These are phyloP conservation scores for Poronia punctata DNA, from an alignment of 495 filamentous ascomycete species.

Conservation along the genomic window DNA sequence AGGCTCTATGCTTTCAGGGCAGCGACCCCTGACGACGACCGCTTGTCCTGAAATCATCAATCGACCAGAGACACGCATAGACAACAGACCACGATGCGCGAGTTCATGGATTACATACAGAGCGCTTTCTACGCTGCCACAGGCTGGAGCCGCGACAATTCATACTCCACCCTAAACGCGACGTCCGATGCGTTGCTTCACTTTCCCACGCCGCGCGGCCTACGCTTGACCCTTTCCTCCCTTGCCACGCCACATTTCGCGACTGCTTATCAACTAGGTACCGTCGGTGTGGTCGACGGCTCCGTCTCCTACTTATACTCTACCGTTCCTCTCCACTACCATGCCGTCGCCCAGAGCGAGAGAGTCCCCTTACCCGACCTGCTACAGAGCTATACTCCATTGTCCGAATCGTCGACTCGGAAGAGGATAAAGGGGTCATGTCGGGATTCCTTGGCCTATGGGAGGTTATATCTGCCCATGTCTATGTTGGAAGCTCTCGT, in stretches of 20 bases:
- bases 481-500: slow-evolving; percentile 84
- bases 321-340: slow-evolving; percentile 58
- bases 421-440: slow-evolving; percentile 18
- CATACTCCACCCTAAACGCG: slow-evolving; percentile 78
- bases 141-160: slow-evolving; percentile 88
- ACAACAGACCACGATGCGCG: slow-evolving; percentile 57
- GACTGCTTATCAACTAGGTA: slow-evolving; percentile 81
- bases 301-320: slow-evolving; percentile 88
- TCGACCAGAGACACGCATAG: background rate
- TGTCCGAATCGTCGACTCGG: slow-evolving; percentile 31
- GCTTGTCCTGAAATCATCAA: background rate
- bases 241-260: slow-evolving; percentile 87
- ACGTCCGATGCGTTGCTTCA: slow-evolving; percentile 80
- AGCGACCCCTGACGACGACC: background rate
- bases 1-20: slow-evolving; percentile 6
- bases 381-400: slow-evolving; percentile 35
- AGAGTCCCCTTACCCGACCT: slow-evolving; percentile 41
- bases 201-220: slow-evolving; percentile 70
- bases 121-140: slow-evolving; percentile 83
- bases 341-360: slow-evolving; percentile 39
- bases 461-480: slow-evolving; percentile 76
- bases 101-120: slow-evolving; percentile 98
- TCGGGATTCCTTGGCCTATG: slow-evolving; percentile 67
- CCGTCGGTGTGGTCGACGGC: slow-evolving; percentile 79
- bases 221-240: slow-evolving; percentile 81